Evolutionary conservation across 306 rosid species (phyloP), one percentile per base, ranked within the genome.

Genomic region (Begonia fuchsioides): DNA sequence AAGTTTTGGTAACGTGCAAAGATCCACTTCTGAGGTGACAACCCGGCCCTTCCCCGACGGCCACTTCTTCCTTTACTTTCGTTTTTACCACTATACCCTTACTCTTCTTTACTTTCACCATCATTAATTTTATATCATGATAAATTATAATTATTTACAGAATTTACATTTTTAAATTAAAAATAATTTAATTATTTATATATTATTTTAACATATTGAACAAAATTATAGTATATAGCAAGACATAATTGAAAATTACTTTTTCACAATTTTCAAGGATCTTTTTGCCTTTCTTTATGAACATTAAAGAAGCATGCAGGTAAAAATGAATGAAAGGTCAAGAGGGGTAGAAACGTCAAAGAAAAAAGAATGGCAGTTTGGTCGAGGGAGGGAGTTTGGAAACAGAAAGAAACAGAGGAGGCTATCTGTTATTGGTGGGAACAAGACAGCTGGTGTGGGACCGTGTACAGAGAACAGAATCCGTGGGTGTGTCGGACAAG

Each of bases 11-110:
- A 82, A 84, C 95, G 90, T 84, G 94, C 71, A 69, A 79, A 77
- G 86, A 81, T 76, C 93, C 84, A 68, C 78, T 62, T 45, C 76
- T 60, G 58, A 71, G 95, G 80, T 75, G 92, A 76, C 97, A 84
- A 67, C 68, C 60, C 47, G 90, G 87, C 87, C 67, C 87, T 59
- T 15, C 50, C 11, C 12, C 60, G 80, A 88, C 58, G 17, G 55
- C 56, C 88, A 74, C 73, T 56, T 47, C 79, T 63, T 8, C 61
- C 65, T 15, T 19, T 17, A 1, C 48, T 76, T 50, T 67, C 78
- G 13, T 6, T 16, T 69, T 70, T 61, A 15, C 3, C 75, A 82
- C 75, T 59, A 16, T 1, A 3, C 49, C 8, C 48, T 39, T n/a
- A n/a, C n/a, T n/a, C n/a, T n/a, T n/a, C n/a, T n/a, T n/a, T n/a